Percentiles rank a stretch among this genome's conserved stretches.
Evolutionary conservation across 2,329 filamentous ascomycete genomes (phyloP).

Genomic region (Trichoderma semiorbis): DNA sequence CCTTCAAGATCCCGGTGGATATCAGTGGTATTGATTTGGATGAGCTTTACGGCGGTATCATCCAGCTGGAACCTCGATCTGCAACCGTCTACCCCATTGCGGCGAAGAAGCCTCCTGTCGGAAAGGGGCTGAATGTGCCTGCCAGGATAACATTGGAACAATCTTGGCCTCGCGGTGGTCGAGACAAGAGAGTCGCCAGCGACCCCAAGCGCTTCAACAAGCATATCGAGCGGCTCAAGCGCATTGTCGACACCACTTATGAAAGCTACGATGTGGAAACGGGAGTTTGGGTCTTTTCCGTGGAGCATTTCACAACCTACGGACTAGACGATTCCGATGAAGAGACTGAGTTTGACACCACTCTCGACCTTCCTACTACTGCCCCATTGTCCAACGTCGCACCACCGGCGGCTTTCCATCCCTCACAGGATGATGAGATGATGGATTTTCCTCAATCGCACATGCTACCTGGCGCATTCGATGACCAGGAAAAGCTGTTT

Average conservation of each 20-base stretch:
- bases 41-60: slow-evolving; percentile 72
- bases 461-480: slow-evolving; percentile 76
- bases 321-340: slow-evolving; percentile 79
- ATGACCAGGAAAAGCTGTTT: slow-evolving; percentile 53
- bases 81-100: slow-evolving; percentile 83
- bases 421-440: slow-evolving; percentile 46
- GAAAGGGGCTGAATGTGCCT: slow-evolving; percentile 88
- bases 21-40: slow-evolving; percentile 76
- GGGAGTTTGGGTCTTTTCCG: slow-evolving; percentile 85
- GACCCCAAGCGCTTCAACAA: slow-evolving; percentile 68
- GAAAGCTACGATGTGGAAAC: slow-evolving; percentile 73
- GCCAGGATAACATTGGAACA: slow-evolving; percentile 85
- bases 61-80: slow-evolving; percentile 71
- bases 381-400: slow-evolving; percentile 17
- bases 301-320: slow-evolving; percentile 97
- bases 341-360: slow-evolving; percentile 56
- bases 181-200: slow-evolving; percentile 51
- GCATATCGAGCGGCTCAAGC: slow-evolving; percentile 77
- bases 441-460: slow-evolving; percentile 52
- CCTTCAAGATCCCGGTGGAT: slow-evolving; percentile 79
- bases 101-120: slow-evolving; percentile 74
- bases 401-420: slow-evolving; percentile 24
- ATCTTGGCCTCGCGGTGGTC: slow-evolving; percentile 75
- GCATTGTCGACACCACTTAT: slow-evolving; percentile 77
- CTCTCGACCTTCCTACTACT: slow-evolving; percentile 21